phyloP scores from a whole-genome alignment of 768 basidiomycete species.

The Tulasnella sp. region DNA sequence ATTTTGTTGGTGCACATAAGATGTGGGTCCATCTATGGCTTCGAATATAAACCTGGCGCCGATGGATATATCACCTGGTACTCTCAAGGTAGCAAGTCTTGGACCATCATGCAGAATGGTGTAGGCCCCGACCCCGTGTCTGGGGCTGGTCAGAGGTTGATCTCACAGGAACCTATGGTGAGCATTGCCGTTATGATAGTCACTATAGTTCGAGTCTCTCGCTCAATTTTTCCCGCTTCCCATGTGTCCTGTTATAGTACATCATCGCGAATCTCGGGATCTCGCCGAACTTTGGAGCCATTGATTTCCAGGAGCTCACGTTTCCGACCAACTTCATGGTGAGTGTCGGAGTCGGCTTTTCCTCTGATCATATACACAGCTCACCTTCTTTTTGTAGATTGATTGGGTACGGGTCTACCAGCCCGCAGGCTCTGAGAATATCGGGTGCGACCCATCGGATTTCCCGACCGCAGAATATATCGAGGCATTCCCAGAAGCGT shows the following conservation, averaged over 20 bases:
- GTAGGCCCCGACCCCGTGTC: constrained; percentile 49
- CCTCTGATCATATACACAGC: too few relatives aligned
- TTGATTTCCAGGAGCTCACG: constrained; percentile 2
- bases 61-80: constrained; percentile 78
- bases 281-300: constrained; percentile 60
- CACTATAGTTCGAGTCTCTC: background rate
- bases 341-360: too few relatives aligned
- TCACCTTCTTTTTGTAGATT: constrained; percentile 59
- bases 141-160: constrained; percentile 54
- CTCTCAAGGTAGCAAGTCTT: constrained; percentile 45
- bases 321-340: constrained; percentile 28
- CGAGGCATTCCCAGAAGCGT: constrained; percentile 35
- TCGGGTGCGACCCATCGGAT: constrained; percentile 72
- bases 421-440: constrained; percentile 50
- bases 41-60: constrained; percentile 73
- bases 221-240: background rate
- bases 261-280: constrained; percentile 78
- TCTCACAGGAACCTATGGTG: constrained; percentile 81
- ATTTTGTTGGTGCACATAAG: background rate
- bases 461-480: constrained; percentile 82
- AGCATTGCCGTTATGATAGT: constrained; percentile 6
- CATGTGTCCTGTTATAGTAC: constrained; percentile 29
- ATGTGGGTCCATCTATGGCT: constrained; percentile 57
- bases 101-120: constrained; percentile 60
- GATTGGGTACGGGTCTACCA: constrained; percentile 94